A percentile compares a stretch with the other conserved stretches of the same genome.
Evolutionary conservation across 129 eudicot genomes (phyloP).

Genomic region (Flaveria bidentis): DNA sequence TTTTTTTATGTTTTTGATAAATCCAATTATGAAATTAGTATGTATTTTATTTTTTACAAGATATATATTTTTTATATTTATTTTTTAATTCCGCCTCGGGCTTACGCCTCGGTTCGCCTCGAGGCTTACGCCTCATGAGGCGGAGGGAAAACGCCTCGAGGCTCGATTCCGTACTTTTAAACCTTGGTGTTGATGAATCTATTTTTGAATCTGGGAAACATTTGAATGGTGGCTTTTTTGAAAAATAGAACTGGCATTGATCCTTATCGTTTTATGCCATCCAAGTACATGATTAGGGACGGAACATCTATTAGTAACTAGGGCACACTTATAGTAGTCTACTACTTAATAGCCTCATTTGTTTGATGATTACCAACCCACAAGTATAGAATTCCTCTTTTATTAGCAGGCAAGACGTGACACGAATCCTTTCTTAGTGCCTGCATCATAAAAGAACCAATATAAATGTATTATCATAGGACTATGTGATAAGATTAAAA

Average conservation of each 20-base stretch:
- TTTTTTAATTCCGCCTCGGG: too few species aligned
- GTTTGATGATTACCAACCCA: slow-evolving; percentile 63
- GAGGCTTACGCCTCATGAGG: too few species aligned
- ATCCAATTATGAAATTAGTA: too few species aligned
- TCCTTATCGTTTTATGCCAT: slow-evolving; percentile 17
- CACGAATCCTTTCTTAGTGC: slow-evolving; percentile 86
- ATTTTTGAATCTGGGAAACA: slow-evolving; percentile 18
- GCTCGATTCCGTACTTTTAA: too few species aligned
- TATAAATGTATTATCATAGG: not conserved
- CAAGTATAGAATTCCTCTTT: slow-evolving; percentile 44
- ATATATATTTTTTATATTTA: too few species aligned
- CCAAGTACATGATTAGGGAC: slow-evolving; percentile 26
- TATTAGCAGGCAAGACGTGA: slow-evolving; percentile 60
- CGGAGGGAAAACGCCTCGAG: too few species aligned
- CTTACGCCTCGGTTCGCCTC: too few species aligned
- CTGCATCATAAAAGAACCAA: slow-evolving; percentile 35
- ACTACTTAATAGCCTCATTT: slow-evolving; percentile 62
- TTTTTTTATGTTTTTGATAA: too few species aligned
- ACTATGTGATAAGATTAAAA: not conserved
- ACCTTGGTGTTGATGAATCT: too few species aligned
- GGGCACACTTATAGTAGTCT: slow-evolving; percentile 29
- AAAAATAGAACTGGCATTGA: slow-evolving; percentile 12
- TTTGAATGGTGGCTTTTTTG: slow-evolving; percentile 6
- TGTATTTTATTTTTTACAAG: too few species aligned
- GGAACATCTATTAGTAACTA: slow-evolving; percentile 21